Conservation (phyloP, 1,284 basidiomycete genomes). For the Golubevia pallescens region DNA sequence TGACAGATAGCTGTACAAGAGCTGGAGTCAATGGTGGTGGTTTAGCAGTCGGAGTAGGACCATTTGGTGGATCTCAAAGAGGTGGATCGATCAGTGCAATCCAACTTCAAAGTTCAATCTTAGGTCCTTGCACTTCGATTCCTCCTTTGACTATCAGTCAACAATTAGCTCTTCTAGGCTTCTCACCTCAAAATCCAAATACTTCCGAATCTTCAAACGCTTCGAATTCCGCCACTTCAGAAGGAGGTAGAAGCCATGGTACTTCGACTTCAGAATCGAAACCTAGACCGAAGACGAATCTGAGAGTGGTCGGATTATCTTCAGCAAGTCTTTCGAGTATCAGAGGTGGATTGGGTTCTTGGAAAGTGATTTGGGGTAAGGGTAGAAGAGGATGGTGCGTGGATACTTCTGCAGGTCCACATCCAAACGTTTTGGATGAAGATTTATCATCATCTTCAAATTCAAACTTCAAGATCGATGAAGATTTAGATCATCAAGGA, state of each 20-base stretch:
- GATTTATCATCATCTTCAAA: conserved; percentile 4
- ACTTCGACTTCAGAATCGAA: conserved; percentile 12
- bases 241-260: conserved; percentile 10
- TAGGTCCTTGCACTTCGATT: conserved; percentile 63
- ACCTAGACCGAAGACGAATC: conserved; percentile 69
- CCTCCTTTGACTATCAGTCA: conserved; percentile 49
- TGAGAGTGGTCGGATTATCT: conserved; percentile 87
- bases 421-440: conserved; percentile 58
- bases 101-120: conserved; percentile 66
- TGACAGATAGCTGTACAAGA: conserved; percentile 71
- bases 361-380: conserved; percentile 87
- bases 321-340: conserved; percentile 76
- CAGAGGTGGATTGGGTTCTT: conserved; percentile 77
- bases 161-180: conserved; percentile 50
- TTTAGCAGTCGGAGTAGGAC: conserved; percentile 73
- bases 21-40: conserved; percentile 11
- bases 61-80: conserved; percentile 68
- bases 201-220: conserved; percentile 10
- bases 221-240: conserved; percentile 36
- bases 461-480: conserved; percentile 5
- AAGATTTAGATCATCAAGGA: conserved; percentile 3
- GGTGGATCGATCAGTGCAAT: conserved; percentile 72
- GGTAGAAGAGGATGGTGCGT: conserved; percentile 96
- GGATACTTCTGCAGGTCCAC: conserved; percentile 83
- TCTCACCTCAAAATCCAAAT: conserved; percentile 15